Percentiles rank a stretch among this genome's conserved stretches.
Conservation (phyloP, 2,329 filamentous ascomycete species). For the Graphilbum sp. region DNA sequence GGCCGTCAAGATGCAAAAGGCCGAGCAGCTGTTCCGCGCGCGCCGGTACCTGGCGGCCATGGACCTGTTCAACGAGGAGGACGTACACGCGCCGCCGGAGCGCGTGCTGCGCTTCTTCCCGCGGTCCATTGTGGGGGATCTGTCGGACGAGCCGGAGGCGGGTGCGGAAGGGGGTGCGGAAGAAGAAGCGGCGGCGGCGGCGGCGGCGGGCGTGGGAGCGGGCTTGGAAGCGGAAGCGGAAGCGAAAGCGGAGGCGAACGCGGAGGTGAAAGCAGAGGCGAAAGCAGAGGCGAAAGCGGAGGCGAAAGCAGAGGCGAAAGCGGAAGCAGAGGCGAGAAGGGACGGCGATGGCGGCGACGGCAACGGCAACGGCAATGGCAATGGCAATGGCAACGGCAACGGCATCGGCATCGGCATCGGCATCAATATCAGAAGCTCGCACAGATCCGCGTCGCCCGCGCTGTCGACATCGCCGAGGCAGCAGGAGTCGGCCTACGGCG, state of each 20-base stretch:
- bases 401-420: not conserved
- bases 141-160: conserved; percentile 38
- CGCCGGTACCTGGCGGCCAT: conserved; percentile 74
- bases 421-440: too few species aligned
- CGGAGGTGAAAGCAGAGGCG: conserved; percentile 2
- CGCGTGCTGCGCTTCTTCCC: conserved; percentile 77
- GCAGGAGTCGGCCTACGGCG: conserved; percentile 14
- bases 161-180: conserved; percentile 14
- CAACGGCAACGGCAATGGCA: not conserved
- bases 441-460: too few species aligned
- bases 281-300: not conserved
- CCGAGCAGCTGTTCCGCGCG: conserved; percentile 65
- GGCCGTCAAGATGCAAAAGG: conserved; percentile 83
- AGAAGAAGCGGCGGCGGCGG: conserved; percentile 9
- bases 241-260: conserved; percentile 16
- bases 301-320: not conserved
- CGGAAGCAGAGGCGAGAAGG: not conserved
- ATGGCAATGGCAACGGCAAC: not conserved
- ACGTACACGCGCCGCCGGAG: conserved; percentile 79
- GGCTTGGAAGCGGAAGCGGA: conserved; percentile 15
- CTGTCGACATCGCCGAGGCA: too few species aligned
- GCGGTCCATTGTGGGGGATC: conserved; percentile 62
- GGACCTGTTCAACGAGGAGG: conserved; percentile 70
- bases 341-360: not conserved
- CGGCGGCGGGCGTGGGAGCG: conserved; percentile 19